Conservation (phyloP, 2,329 filamentous ascomycete genomes). For the Phialocephala sp. region DNA sequence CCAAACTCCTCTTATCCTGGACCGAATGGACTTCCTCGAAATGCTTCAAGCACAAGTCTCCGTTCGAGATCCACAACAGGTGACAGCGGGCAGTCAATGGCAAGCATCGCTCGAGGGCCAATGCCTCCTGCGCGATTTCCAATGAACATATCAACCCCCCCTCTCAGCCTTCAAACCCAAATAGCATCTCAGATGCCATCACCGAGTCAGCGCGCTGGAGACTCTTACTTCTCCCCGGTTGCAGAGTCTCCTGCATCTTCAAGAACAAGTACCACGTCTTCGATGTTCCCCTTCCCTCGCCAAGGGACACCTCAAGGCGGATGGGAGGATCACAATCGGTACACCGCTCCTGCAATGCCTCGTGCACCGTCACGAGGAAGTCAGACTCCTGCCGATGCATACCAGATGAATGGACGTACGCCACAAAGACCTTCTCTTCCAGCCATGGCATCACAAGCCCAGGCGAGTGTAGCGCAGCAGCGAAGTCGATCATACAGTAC, state of each 20-base stretch:
- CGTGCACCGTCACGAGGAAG: constrained; percentile 82
- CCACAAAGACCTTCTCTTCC: constrained; percentile 81
- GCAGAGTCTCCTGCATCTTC: constrained; percentile 80
- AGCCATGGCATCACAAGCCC: constrained; percentile 65
- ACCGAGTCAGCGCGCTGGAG: constrained; percentile 46
- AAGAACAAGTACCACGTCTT: constrained; percentile 75
- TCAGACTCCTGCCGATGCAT: constrained; percentile 64
- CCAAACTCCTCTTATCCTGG: constrained; percentile 44
- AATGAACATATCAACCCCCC: constrained; percentile 56
- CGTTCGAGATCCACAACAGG: constrained; percentile 77
- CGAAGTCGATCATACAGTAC: constrained; percentile 92
- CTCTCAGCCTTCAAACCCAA: constrained; percentile 73
- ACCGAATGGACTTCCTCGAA: constrained; percentile 64
- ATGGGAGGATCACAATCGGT: constrained; percentile 78
- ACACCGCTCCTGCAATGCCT: constrained; percentile 86
- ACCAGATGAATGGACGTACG: constrained; percentile 64
- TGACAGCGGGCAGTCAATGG: constrained; percentile 67
- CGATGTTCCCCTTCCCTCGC: constrained; percentile 82
- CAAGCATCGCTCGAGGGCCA: constrained; percentile 62
- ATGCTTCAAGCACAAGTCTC: constrained; percentile 76
- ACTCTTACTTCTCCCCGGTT: constrained; percentile 93
- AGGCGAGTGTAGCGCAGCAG: constrained; percentile 60
- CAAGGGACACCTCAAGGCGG: constrained; percentile 70
- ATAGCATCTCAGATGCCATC: constrained; percentile 46
- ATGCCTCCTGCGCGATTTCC: constrained; percentile 70